Conservation (phyloP, 176 grass and related monocot species). For the Musa schizocarpa region DNA sequence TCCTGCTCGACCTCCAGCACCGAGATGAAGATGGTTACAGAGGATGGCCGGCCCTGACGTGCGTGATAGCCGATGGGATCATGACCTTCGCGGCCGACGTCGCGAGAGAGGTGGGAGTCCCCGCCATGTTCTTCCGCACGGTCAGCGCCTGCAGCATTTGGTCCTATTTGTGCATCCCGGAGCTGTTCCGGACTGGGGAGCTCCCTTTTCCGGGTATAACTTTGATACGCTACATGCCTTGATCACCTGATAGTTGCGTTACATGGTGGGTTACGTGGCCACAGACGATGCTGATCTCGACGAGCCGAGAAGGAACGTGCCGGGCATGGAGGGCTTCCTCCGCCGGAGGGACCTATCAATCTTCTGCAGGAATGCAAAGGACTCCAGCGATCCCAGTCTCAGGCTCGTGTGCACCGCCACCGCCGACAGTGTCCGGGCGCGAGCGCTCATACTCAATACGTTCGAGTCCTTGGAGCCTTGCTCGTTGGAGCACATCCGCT, state of each 20-base stretch:
- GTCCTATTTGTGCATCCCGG: constrained; percentile 28
- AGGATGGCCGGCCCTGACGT: constrained; percentile 31
- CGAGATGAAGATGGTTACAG: not conserved
- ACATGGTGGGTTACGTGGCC: too few relatives aligned
- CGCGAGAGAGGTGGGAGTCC: constrained; percentile 38
- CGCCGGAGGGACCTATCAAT: constrained; percentile 23
- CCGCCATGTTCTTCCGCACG: constrained; percentile 37
- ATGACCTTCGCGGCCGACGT: constrained; percentile 18
- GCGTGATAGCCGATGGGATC: constrained; percentile 31
- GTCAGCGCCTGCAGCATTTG: constrained; percentile 19
- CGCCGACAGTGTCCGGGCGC: not conserved
- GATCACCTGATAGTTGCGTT: not conserved
- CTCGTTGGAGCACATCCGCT: not conserved
- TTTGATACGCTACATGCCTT: not conserved
- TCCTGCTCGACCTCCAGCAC: constrained; percentile 8
- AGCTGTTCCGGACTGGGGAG: constrained; percentile 1
- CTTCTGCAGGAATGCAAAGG: not conserved
- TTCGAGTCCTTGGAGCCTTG: not conserved
- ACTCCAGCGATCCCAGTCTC: constrained; percentile 7
- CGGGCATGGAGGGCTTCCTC: constrained; percentile 28
- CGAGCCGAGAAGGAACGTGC: constrained; percentile 16
- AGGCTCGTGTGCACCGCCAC: constrained; percentile 9
- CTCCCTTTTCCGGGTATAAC: constrained; percentile 10
- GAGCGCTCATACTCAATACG: constrained; percentile 11
- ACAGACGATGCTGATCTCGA: constrained; percentile 12